Conservation (phyloP, 441 rosid genomes). For the Erysimum pusillum region DNA sequence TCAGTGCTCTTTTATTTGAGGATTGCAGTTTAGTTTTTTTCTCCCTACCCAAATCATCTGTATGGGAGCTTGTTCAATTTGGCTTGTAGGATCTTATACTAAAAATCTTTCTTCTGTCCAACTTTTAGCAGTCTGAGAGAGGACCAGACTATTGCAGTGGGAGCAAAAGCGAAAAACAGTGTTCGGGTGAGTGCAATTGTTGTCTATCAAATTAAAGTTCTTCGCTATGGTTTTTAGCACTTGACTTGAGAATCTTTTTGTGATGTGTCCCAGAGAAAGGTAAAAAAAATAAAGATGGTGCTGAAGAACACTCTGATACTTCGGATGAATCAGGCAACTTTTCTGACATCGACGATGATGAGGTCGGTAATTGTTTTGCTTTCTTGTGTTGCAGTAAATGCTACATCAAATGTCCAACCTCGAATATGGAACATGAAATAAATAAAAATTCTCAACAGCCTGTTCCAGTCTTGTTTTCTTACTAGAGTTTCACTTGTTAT, state of each 20-base stretch:
- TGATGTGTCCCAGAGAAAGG: constrained; percentile 43
- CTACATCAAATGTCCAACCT: constrained; percentile 16
- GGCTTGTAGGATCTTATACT: constrained; percentile 22
- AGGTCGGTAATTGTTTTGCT: constrained; percentile 58
- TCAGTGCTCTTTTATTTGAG: constrained; percentile 9
- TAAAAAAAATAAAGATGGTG: constrained; percentile 46
- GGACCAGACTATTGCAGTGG: constrained; percentile 40
- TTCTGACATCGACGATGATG: constrained; percentile 85
- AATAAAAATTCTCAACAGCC: neutral
- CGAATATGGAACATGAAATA: constrained; percentile 6
- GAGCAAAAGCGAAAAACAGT: constrained; percentile 45
- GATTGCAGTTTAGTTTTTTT: neutral
- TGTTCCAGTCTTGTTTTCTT: neutral
- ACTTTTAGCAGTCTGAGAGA: constrained; percentile 49
- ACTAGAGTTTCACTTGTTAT: constrained; percentile 17
- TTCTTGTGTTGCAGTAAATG: constrained; percentile 22
- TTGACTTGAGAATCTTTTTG: constrained; percentile 5
- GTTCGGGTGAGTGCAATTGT: constrained; percentile 42
- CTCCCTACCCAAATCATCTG: neutral
- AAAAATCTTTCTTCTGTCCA: constrained; percentile 13
- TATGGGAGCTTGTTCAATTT: constrained; percentile 7
- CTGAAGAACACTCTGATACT: constrained; percentile 47
- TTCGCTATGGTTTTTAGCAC: constrained; percentile 6
- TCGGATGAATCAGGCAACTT: constrained; percentile 74
- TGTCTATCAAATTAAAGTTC: constrained; percentile 9